A percentile compares a stretch with the other conserved stretches of the same genome.
These are phyloP conservation scores for Pleurotus pulmonarius DNA, from an alignment of 768 basidiomycete species.

Conservation along the genomic window DNA sequence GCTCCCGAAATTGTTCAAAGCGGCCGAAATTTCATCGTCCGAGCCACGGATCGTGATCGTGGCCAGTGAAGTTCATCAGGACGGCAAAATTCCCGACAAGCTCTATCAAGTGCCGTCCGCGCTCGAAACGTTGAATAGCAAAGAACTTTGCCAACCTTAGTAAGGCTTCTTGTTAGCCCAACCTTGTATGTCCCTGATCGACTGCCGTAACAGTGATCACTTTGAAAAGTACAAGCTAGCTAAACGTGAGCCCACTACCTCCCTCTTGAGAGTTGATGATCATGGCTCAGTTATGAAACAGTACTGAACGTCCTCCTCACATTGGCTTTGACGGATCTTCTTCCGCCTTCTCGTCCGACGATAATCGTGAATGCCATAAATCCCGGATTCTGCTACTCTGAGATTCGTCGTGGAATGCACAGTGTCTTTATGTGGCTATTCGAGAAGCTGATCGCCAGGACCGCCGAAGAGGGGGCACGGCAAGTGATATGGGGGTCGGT, in stretches of 20 bases:
- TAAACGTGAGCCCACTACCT: conserved; percentile 28
- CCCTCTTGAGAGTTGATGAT: neutral
- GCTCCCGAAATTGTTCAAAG: conserved; percentile 34
- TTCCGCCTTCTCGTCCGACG: conserved; percentile 16
- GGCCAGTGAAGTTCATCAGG: conserved; percentile 38
- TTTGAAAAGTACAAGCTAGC: conserved; percentile 22
- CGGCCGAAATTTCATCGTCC: conserved; percentile 25
- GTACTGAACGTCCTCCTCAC: conserved; percentile 38
- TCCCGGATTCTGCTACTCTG: conserved; percentile 39
- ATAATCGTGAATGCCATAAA: conserved; percentile 33
- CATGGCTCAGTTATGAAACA: conserved; percentile 12
- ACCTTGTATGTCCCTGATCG: too few species aligned
- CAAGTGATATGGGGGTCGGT: conserved; percentile 30
- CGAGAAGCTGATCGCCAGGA: conserved; percentile 27
- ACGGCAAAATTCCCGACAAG: conserved; percentile 19
- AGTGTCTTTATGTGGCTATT: conserved; percentile 18
- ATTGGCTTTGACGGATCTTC: conserved; percentile 29
- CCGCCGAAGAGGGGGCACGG: conserved; percentile 32
- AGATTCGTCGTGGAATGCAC: conserved; percentile 24
- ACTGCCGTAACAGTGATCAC: too few species aligned
- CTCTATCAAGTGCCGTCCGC: conserved; percentile 24
- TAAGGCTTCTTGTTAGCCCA: too few species aligned
- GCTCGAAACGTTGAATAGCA: conserved; percentile 26
- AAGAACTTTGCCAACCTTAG: conserved; percentile 12
- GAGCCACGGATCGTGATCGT: conserved; percentile 38